These are phyloP conservation scores for Colletotrichum tamarilloi DNA, from an alignment of 2,329 filamentous ascomycete species.

Conservation along the genomic window DNA sequence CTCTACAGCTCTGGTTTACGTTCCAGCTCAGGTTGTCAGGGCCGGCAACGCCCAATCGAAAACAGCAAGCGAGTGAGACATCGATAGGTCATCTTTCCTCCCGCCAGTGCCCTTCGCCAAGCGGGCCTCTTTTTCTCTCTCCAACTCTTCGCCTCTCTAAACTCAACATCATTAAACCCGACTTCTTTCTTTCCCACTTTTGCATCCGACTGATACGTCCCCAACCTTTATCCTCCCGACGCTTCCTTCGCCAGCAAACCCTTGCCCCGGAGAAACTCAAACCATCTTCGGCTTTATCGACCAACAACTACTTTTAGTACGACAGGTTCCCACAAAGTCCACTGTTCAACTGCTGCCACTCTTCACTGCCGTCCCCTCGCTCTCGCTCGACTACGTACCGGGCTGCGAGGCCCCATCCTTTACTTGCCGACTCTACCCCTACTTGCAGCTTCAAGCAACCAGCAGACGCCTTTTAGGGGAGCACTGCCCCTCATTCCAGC, in stretches of 20 bases:
- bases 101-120: background rate
- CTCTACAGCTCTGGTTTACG: background rate
- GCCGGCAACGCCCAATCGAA: background rate
- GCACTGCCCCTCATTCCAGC: slow-evolving; percentile 34
- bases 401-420: slow-evolving; percentile 25
- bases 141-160: background rate
- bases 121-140: background rate
- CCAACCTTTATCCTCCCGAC: slow-evolving; percentile 2
- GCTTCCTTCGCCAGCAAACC: slow-evolving; percentile 9
- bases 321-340: slow-evolving; percentile 26
- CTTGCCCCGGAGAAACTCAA: slow-evolving; percentile 6
- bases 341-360: slow-evolving; percentile 12
- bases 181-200: slow-evolving; percentile 3
- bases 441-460: background rate
- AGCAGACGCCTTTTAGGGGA: slow-evolving; percentile 6
- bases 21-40: background rate
- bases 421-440: slow-evolving; percentile 32
- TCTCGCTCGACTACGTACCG: slow-evolving; percentile 10
- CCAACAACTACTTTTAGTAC: slow-evolving; percentile 20
- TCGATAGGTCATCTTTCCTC: slow-evolving; percentile 6
- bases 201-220: slow-evolving; percentile 15
- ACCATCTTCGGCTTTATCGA: background rate
- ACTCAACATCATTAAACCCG: background rate
- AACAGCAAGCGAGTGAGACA: slow-evolving; percentile 21
- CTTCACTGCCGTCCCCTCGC: background rate